These are phyloP conservation scores for Polygonum aviculare DNA, from an alignment of 148 eudicot genomes.

Conservation along the genomic window DNA sequence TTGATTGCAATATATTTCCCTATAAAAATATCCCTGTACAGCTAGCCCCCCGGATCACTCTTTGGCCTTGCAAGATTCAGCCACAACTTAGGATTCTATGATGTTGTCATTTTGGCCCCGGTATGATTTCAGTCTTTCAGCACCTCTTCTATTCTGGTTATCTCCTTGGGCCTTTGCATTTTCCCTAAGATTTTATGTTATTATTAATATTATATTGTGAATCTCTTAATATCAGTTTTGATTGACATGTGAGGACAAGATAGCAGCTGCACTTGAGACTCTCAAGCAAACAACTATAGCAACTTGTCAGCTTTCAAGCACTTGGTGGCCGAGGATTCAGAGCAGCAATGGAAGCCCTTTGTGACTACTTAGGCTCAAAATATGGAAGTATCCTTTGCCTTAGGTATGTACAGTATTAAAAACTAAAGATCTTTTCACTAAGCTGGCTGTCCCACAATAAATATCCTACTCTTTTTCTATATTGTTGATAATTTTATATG, in stretches of 20 bases:
- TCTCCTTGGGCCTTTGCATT: not conserved
- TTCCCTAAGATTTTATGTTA: not conserved
- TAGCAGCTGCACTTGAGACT: slow-evolving; percentile 93
- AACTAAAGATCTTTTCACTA: slow-evolving; percentile 18
- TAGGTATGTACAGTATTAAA: slow-evolving; percentile 35
- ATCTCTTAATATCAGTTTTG: not conserved
- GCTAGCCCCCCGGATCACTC: too few relatives aligned
- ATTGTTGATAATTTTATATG: too few relatives aligned
- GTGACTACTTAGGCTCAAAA: slow-evolving; percentile 84
- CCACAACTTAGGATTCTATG: slow-evolving; percentile 89
- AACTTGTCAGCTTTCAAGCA: slow-evolving; percentile 77
- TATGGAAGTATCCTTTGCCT: slow-evolving; percentile 90
- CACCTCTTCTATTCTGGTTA: not conserved
- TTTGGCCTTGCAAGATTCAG: slow-evolving; percentile 93
- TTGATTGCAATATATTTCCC: too few relatives aligned
- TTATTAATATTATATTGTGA: not conserved
- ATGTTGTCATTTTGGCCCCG: slow-evolving; percentile 87
- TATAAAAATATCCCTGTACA: too few relatives aligned
- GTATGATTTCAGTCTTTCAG: slow-evolving; percentile 50
- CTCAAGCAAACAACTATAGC: slow-evolving; percentile 75
- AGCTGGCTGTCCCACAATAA: too few relatives aligned
- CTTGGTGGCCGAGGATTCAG: slow-evolving; percentile 94
- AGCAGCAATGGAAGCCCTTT: slow-evolving; percentile 84
- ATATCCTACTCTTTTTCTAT: too few relatives aligned
- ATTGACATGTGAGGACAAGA: slow-evolving; percentile 73